phyloP scores from a whole-genome alignment of 257 asterid genomes.

The Plantago ovata region DNA sequence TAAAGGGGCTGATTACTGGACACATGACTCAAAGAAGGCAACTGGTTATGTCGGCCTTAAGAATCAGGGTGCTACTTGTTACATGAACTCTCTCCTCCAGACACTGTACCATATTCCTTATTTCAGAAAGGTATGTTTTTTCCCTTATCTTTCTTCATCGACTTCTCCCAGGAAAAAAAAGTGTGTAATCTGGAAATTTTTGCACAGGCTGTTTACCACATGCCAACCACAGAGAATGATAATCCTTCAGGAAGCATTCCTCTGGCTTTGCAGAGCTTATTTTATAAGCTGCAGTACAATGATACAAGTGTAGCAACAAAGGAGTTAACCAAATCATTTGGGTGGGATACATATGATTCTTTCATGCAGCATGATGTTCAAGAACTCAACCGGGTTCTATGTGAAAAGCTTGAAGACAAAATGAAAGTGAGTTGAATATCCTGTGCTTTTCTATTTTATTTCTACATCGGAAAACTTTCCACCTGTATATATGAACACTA shows the following conservation, averaged over 20 bases:
- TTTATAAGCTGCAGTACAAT: slow-evolving; percentile 78
- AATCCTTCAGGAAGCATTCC: slow-evolving; percentile 82
- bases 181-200: slow-evolving; percentile 13
- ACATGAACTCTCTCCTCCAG: slow-evolving; percentile 73
- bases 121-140: slow-evolving; percentile 50
- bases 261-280: slow-evolving; percentile 78
- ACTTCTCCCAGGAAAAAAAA: slow-evolving; percentile 4
- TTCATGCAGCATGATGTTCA: slow-evolving; percentile 90
- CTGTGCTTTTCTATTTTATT: slow-evolving; percentile 13
- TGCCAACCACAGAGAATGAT: slow-evolving; percentile 87
- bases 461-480: no score
- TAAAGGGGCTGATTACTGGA: slow-evolving; percentile 55
- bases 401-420: slow-evolving; percentile 87
- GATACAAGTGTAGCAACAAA: slow-evolving; percentile 82
- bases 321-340: slow-evolving; percentile 83
- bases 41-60: slow-evolving; percentile 70
- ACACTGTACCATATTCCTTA: slow-evolving; percentile 68
- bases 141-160: slow-evolving; percentile 5
- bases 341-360: slow-evolving; percentile 82
- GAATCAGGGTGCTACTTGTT: slow-evolving; percentile 77
- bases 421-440: slow-evolving; percentile 55
- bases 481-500: no score
- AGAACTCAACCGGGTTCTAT: slow-evolving; percentile 81
- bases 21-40: slow-evolving; percentile 67
- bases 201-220: slow-evolving; percentile 79